Percentiles rank a stretch among this genome's conserved stretches.
Conservation (phyloP, 371 early-diverging fungal genomes). For the Mucor velutinosus region DNA sequence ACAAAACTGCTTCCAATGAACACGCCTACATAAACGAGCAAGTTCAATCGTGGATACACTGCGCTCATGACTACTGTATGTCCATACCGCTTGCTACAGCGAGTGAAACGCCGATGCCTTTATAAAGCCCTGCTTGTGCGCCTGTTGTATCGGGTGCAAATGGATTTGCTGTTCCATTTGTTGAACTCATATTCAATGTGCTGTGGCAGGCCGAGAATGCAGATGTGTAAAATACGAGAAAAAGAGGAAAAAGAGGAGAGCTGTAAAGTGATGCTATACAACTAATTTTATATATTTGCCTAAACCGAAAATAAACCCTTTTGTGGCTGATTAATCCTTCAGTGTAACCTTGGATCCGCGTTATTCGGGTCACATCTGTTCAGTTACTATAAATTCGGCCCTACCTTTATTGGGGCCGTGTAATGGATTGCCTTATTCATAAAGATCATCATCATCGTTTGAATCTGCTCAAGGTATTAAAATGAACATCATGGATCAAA, state of each 20-base stretch:
- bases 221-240: background rate
- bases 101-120: conserved; percentile 84
- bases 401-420: background rate
- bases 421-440: background rate
- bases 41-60: background rate
- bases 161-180: conserved; percentile 31
- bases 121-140: conserved; percentile 57
- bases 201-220: background rate
- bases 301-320: conserved; percentile 1
- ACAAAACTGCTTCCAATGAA: conserved; percentile 93
- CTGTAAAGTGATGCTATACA: background rate
- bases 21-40: conserved; percentile 47
- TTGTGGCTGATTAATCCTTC: background rate
- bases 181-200: conserved; percentile 13
- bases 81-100: conserved; percentile 71
- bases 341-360: background rate
- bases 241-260: background rate
- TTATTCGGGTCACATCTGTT: background rate
- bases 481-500: background rate
- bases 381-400: background rate
- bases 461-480: too few relatives aligned
- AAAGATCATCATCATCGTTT: too few relatives aligned
- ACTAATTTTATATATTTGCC: conserved; percentile 1
- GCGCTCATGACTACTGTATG: background rate
- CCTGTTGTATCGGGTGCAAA: conserved; percentile 31